Conservation (phyloP, 441 rosid genomes). For the Francoa sonchifolia region DNA sequence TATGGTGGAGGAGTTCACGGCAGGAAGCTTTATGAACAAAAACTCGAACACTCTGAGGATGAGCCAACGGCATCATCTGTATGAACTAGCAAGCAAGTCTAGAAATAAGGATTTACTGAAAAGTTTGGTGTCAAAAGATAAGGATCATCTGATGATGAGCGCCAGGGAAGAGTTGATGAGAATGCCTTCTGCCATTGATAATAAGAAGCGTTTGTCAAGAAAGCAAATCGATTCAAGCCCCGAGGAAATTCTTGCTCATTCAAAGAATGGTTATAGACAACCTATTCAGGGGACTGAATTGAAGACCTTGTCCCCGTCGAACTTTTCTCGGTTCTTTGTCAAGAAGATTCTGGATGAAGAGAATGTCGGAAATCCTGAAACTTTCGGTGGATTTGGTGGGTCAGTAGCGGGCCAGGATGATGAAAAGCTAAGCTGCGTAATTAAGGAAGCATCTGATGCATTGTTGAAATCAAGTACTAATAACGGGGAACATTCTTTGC, state of each 20-base stretch:
- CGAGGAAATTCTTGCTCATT: slow-evolving; percentile 20
- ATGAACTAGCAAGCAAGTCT: slow-evolving; percentile 19
- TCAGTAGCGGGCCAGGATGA: slow-evolving; percentile 16
- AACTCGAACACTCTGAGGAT: slow-evolving; percentile 17
- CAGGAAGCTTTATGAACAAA: slow-evolving; percentile 21
- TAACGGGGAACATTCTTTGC: slow-evolving; percentile 15
- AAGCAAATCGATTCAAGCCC: slow-evolving; percentile 22
- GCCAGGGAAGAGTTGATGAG: slow-evolving; percentile 26
- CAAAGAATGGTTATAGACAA: slow-evolving; percentile 24
- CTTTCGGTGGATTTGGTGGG: slow-evolving; percentile 14
- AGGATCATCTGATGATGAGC: slow-evolving; percentile 20
- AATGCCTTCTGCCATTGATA: slow-evolving; percentile 20
- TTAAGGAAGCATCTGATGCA: slow-evolving; percentile 21
- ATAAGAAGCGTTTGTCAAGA: slow-evolving; percentile 16
- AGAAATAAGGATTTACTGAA: slow-evolving; percentile 15
- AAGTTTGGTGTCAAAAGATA: slow-evolving; percentile 25
- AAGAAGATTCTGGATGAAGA: slow-evolving; percentile 39
- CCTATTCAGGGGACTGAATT: slow-evolving; percentile 15
- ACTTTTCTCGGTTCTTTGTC: slow-evolving; percentile 29
- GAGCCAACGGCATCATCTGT: slow-evolving; percentile 21
- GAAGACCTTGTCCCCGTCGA: slow-evolving; percentile 22
- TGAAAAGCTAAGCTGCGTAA: slow-evolving; percentile 18
- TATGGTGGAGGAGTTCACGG: slow-evolving; percentile 34
- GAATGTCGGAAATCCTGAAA: slow-evolving; percentile 23
- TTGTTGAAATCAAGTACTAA: slow-evolving; percentile 21